Conservation (phyloP, 108 stramenopile genomes). For the Seminavis robusta region DNA sequence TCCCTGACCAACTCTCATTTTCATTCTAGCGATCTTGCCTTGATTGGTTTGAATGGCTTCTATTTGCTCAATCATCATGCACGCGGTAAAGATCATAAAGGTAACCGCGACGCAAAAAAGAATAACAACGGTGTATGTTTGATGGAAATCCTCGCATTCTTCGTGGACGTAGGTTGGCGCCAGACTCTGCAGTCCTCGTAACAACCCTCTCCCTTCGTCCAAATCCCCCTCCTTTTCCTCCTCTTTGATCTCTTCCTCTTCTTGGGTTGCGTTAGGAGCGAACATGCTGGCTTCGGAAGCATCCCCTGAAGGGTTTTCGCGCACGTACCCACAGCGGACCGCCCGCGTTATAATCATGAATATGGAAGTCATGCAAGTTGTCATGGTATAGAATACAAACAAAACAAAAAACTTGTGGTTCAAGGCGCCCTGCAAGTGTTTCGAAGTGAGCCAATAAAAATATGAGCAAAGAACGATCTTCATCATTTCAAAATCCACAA, state of each 20-base stretch:
- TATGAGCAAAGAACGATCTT: too few relatives aligned
- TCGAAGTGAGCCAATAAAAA: too few relatives aligned
- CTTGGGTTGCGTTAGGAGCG: neutral
- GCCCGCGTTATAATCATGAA: slow-evolving; percentile 56
- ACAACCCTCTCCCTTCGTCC: neutral
- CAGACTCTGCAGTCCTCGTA: neutral
- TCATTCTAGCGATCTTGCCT: slow-evolving; percentile 92
- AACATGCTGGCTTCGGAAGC: neutral
- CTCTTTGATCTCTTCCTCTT: neutral
- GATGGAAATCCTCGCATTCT: slow-evolving; percentile 29
- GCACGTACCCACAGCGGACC: slow-evolving; percentile 41
- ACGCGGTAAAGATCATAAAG: slow-evolving; percentile 93
- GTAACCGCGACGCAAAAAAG: slow-evolving; percentile 57
- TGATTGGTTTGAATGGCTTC: slow-evolving; percentile 84
- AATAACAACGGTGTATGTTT: slow-evolving; percentile 19
- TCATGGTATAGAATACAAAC: slow-evolving; percentile 90
- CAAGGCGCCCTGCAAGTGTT: too few relatives aligned
- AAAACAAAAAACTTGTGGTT: slow-evolving; percentile 94
- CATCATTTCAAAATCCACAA: too few relatives aligned
- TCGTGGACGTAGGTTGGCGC: neutral
- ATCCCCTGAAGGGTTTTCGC: neutral
- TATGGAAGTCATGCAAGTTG: slow-evolving; percentile 68
- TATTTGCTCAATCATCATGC: slow-evolving; percentile 93
- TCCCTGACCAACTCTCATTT: slow-evolving; percentile 69
- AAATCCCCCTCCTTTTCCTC: neutral